Base-by-base conservation (phyloP, 2,329 filamentous ascomycete genomes). In the Plectosphaerella sp. region DNA sequence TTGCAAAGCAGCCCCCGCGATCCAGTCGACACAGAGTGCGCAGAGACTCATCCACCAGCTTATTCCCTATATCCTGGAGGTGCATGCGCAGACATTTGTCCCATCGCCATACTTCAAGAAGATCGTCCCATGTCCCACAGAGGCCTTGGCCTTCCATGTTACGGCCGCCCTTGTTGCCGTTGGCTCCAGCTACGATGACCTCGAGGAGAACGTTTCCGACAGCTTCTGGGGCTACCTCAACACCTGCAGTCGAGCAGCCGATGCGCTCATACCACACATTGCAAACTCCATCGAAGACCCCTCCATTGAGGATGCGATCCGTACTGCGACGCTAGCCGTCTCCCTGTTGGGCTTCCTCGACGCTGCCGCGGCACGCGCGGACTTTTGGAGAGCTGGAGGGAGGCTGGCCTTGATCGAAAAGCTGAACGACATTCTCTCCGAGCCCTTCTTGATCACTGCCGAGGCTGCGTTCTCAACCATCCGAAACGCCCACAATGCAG, bases 381-480 rank as follows among this genome's bases (percentile, higher is more conserved):
- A 86, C 56, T 93, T 97, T 61, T 99, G 92, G 91, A 84, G 75
- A 54, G 76, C 87, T 1, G 79, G 83, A 3, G 88, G 94, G 58
- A 84, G 91, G 50, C 71, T 95, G 25, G 77, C 79, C 4, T 71
- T 97, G 46, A 81, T 97, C 15, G 81, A 88, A 54, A 80, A 84
- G 47, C 71, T 96, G 35, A 85, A 85, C 50, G 76, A 79, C 33
- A 79, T 96, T 16, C 75, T 99, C 12, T 93, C 91, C 0, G 92
- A 96, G 62, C 78, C 83, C 7, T 96, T 96, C 64, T 78, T 97
- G 58, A 83, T 95, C 12, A 86, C 89, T 2, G 82, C 97, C 37
- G 94, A 97, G 71, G 91, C 90, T 0, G 89, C 91, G 9, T 87
- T 96, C 53, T 97, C 93, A 9, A 91, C 89, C 9, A 88, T 97